Evolutionary conservation across 495 filamentous ascomycete genomes (phyloP).

Genomic region (Usnea hakonensis): DNA sequence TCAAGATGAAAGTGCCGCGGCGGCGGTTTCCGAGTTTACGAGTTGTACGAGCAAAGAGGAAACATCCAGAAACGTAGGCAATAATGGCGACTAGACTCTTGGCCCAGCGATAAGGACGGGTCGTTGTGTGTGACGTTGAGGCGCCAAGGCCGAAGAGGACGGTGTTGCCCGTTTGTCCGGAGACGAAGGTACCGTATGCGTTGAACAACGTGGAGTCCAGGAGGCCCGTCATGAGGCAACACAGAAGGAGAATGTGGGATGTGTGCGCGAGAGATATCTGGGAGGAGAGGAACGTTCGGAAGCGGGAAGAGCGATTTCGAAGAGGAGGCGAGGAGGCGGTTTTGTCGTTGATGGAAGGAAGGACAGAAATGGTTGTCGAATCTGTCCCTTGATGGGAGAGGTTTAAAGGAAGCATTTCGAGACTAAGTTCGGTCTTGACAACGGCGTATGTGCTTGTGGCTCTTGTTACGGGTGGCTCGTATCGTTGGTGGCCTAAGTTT

Average conservation of each 20-base stretch:
- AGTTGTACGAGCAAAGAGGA: conserved; percentile 37
- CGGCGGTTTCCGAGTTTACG: conserved; percentile 33
- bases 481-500: background rate
- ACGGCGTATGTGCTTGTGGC: background rate
- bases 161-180: conserved; percentile 61
- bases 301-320: background rate
- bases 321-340: background rate
- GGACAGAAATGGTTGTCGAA: background rate
- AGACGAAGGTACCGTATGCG: conserved; percentile 53
- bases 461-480: background rate
- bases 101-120: conserved; percentile 49
- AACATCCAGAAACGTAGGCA: conserved; percentile 46
- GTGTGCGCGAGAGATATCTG: conserved; percentile 27
- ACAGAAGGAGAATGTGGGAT: conserved; percentile 47
- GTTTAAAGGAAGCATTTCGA: background rate
- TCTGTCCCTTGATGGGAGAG: background rate
- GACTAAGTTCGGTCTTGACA: background rate
- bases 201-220: conserved; percentile 47
- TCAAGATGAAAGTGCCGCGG: conserved; percentile 45
- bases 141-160: conserved; percentile 59
- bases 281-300: background rate
- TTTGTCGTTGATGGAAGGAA: background rate
- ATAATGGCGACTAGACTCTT: conserved; percentile 50
- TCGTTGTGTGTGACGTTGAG: conserved; percentile 34
- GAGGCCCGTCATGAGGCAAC: conserved; percentile 51